A percentile compares a stretch with the other conserved stretches of the same genome.
Conservation (phyloP, 495 filamentous ascomycete genomes). For the Daldinia decipiens region DNA sequence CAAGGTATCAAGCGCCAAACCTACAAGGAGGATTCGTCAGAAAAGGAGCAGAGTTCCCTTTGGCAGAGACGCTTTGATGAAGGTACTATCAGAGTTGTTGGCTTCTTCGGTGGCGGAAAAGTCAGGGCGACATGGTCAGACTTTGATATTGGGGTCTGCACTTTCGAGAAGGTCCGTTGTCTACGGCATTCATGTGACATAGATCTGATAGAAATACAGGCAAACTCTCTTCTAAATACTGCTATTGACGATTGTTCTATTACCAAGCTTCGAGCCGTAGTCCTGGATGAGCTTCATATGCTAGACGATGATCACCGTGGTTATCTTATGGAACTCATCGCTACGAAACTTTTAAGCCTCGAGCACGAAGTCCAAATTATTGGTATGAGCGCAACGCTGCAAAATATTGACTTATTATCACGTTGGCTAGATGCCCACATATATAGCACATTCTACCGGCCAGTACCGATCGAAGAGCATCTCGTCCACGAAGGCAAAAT, state of each 20-base stretch:
- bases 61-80: slow-evolving; percentile 59
- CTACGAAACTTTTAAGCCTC: slow-evolving; percentile 77
- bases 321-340: slow-evolving; percentile 82
- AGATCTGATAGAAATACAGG: slow-evolving; percentile 58
- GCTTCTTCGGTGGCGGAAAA: slow-evolving; percentile 79
- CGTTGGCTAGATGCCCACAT: slow-evolving; percentile 77
- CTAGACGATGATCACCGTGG: slow-evolving; percentile 82
- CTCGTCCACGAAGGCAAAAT: slow-evolving; percentile 79
- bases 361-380: slow-evolving; percentile 77
- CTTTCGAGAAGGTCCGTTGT: slow-evolving; percentile 77
- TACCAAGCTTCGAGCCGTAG: slow-evolving; percentile 70
- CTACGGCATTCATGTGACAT: slow-evolving; percentile 11
- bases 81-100: slow-evolving; percentile 69
- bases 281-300: slow-evolving; percentile 87
- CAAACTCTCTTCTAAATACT: slow-evolving; percentile 80
- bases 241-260: slow-evolving; percentile 79
- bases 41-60: slow-evolving; percentile 42
- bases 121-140: slow-evolving; percentile 74
- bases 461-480: slow-evolving; percentile 79
- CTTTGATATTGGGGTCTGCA: slow-evolving; percentile 83
- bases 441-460: slow-evolving; percentile 78
- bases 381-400: slow-evolving; percentile 83
- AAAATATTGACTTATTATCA: slow-evolving; percentile 76
- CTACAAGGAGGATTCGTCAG: slow-evolving; percentile 18
- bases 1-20: slow-evolving; percentile 65